A percentile compares a stretch with the other conserved stretches of the same genome.
Conservation (phyloP, 257 asterid genomes). For the Petunia secreta region DNA sequence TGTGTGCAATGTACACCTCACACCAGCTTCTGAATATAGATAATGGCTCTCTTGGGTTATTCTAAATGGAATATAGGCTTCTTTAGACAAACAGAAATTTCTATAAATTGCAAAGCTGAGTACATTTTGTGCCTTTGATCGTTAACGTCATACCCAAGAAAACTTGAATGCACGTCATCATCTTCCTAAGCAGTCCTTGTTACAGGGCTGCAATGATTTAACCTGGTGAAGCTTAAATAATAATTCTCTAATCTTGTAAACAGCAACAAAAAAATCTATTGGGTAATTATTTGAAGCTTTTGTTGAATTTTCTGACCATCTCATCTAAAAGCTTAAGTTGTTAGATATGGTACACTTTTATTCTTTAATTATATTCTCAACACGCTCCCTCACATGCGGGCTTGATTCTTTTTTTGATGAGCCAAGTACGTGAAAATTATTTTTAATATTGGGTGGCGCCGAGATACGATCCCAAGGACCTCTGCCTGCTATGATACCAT, state of each 20-base stretch:
- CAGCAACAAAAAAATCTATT: background rate
- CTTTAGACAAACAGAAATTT: background rate
- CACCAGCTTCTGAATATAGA: constrained; percentile 3
- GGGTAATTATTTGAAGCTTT: background rate
- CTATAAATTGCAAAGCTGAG: background rate
- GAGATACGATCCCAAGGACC: no score
- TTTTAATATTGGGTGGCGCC: no score
- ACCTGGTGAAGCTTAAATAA: background rate
- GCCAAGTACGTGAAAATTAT: no score
- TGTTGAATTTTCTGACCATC: no score
- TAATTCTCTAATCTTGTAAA: background rate
- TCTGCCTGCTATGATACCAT: no score
- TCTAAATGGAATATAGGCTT: background rate
- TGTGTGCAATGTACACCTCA: constrained; percentile 12
- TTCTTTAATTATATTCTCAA: no score
- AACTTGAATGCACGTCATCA: background rate
- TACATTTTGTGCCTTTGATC: background rate
- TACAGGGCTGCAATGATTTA: background rate
- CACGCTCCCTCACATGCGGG: no score
- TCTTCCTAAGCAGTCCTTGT: background rate
- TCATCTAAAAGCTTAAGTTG: no score
- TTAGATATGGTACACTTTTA: no score
- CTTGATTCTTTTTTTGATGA: no score
- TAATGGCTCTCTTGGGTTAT: background rate
- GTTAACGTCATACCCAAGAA: constrained; percentile 5